phyloP scores from a whole-genome alignment of 2,329 filamentous ascomycete genomes.

The Westerdykella aurantiaca region DNA sequence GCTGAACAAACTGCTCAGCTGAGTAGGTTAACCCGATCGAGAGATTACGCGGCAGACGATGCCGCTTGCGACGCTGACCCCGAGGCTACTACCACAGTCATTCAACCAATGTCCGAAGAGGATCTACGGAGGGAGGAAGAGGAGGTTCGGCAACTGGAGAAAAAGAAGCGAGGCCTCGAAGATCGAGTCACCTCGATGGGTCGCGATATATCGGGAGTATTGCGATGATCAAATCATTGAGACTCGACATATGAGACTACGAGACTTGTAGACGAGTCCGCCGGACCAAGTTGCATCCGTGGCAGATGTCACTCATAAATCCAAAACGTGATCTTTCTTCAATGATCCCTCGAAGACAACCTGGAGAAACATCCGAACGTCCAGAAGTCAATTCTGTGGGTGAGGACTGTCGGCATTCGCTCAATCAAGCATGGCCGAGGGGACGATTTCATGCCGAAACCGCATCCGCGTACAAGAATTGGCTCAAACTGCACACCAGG shows the following conservation, averaged over 20 bases:
- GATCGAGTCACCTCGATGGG: slow-evolving; percentile 63
- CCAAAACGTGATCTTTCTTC: background rate
- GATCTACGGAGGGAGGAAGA: slow-evolving; percentile 65
- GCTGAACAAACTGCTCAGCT: slow-evolving; percentile 69
- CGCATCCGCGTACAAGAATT: too few relatives aligned
- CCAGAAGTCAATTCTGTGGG: too few relatives aligned
- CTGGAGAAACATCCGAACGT: too few relatives aligned
- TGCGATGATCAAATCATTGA: slow-evolving; percentile 33
- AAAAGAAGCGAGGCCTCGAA: slow-evolving; percentile 57
- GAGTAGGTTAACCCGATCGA: slow-evolving; percentile 60
- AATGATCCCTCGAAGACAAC: background rate
- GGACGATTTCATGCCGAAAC: too few relatives aligned
- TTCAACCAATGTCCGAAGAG: slow-evolving; percentile 57
- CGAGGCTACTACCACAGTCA: slow-evolving; percentile 33
- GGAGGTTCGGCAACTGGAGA: slow-evolving; percentile 59
- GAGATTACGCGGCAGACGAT: slow-evolving; percentile 54
- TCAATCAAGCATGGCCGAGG: too few relatives aligned
- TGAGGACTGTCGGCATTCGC: too few relatives aligned
- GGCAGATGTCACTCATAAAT: background rate
- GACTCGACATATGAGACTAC: too few relatives aligned
- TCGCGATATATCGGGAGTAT: slow-evolving; percentile 58
- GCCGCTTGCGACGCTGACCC: slow-evolving; percentile 39
- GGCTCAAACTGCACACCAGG: too few relatives aligned
- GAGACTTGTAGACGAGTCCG: too few relatives aligned
- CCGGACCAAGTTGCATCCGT: background rate